phyloP scores from a whole-genome alignment of 768 basidiomycete species.

The Mycena vitilis region DNA sequence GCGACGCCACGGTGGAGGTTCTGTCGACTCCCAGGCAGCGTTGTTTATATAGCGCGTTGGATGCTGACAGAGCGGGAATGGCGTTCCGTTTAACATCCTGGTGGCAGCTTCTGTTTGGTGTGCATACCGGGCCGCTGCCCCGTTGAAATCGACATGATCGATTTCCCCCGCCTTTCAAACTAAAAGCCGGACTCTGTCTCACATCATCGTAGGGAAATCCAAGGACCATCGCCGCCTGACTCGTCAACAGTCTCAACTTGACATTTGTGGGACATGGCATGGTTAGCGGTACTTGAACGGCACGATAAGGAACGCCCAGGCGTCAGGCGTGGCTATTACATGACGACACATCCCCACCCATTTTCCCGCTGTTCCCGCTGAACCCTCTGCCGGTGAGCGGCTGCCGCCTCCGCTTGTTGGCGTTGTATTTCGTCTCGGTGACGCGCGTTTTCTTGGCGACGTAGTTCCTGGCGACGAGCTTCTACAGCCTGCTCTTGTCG shows the following conservation, averaged over 20 bases:
- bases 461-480: background rate
- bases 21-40: background rate
- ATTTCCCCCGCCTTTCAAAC: background rate
- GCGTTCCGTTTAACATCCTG: background rate
- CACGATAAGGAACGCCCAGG: no score
- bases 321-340: slow-evolving; percentile 10
- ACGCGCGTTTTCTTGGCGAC: background rate
- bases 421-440: slow-evolving; percentile 5
- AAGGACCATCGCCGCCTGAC: no score
- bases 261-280: no score
- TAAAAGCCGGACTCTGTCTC: no score
- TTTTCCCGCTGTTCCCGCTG: slow-evolving; percentile 8
- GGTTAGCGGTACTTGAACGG: no score
- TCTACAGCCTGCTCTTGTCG: background rate
- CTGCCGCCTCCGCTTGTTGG: slow-evolving; percentile 3
- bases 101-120: background rate
- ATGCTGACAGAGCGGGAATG: background rate
- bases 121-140: background rate
- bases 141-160: background rate
- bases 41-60: background rate
- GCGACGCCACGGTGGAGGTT: no score
- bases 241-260: no score
- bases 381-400: background rate
- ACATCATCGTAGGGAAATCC: no score
- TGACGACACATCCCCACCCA: slow-evolving; percentile 27